Evolutionary conservation across 345 rosid species (phyloP), one percentile per base, ranked within the genome.

Genomic region (Ricinus communis): DNA sequence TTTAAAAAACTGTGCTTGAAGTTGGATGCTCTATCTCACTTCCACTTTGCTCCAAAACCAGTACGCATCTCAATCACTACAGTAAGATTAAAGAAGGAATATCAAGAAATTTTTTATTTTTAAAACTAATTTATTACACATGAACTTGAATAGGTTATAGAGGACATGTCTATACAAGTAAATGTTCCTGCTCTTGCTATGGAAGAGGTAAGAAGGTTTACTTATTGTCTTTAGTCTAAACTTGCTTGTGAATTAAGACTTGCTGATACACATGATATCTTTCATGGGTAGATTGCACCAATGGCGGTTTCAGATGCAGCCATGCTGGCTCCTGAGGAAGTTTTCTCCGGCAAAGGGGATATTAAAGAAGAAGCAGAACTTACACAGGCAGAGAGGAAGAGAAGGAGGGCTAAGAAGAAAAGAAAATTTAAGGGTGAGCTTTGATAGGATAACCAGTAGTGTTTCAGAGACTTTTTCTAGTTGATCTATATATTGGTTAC

Each of bases 281-380:
- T 82, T 75, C 40, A 5, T 76, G 79, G 60, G 51, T 74, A 84
- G 97, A 88, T 88, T 89, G 97, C 99, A 58, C 99, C 99, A 21
- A 25, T 90, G 85, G 94, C 96, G 38, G 88, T 93, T 58, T 90
- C 97, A 36, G 98, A 89, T 88, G 97, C 97, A 15, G 91, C 98
- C 76, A 92, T 95, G 98, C 88, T 92, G 78, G 99, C 98, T 60
- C 99, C 98, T 12, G 96, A 95, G 82, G 99, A 92, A 79, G 86
- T 92, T 31, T 95, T 90, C 82, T 55, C 80, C 1, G 94, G 97
- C 62, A 90, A 86, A 87, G 94, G 98, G 68, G 80, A 90, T 43
- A 75, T 95, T 43, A 90, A 92, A 83, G 99, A 90, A 69, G 98
- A 89, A 78, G 62, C 87, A 38, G 99, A 92, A 75, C 84, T 92